phyloP scores from a whole-genome alignment of 2,329 filamentous ascomycete species.

The Blastomyces emzantsi region DNA sequence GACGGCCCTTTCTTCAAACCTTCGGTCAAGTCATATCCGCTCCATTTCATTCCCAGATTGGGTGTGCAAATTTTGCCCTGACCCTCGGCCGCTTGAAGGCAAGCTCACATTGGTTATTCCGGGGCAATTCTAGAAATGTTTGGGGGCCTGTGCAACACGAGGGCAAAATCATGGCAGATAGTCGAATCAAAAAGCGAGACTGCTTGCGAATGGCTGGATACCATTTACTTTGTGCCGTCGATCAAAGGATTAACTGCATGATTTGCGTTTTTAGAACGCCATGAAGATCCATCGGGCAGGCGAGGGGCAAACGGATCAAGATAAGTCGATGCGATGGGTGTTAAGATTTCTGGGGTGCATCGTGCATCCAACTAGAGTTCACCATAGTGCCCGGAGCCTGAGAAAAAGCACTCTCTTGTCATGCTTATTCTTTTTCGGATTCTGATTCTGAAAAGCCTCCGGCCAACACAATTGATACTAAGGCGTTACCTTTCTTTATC shows the following conservation, averaged over 20 bases:
- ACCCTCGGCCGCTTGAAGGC: background rate
- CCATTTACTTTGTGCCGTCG: background rate
- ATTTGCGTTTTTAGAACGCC: background rate
- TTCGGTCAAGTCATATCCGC: background rate
- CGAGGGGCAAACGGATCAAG: background rate
- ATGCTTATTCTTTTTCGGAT: background rate
- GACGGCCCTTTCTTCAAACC: background rate
- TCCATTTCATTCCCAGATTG: background rate
- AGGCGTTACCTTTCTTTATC: background rate
- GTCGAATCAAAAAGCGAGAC: conserved; percentile 5
- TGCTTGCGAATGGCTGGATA: background rate
- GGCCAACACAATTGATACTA: background rate
- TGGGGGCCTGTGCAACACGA: conserved; percentile 6
- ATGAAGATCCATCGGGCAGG: background rate
- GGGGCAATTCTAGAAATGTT: conserved; percentile 1
- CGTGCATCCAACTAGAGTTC: background rate
- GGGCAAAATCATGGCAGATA: background rate
- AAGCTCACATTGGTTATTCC: background rate
- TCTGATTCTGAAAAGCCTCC: background rate
- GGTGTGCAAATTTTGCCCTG: background rate
- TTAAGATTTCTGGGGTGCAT: background rate
- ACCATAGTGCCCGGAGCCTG: background rate
- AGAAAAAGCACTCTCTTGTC: background rate
- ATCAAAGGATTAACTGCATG: conserved; percentile 1
- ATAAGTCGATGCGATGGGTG: background rate